Conservation (phyloP, 768 basidiomycete species). For the Trametopsis cervina region DNA sequence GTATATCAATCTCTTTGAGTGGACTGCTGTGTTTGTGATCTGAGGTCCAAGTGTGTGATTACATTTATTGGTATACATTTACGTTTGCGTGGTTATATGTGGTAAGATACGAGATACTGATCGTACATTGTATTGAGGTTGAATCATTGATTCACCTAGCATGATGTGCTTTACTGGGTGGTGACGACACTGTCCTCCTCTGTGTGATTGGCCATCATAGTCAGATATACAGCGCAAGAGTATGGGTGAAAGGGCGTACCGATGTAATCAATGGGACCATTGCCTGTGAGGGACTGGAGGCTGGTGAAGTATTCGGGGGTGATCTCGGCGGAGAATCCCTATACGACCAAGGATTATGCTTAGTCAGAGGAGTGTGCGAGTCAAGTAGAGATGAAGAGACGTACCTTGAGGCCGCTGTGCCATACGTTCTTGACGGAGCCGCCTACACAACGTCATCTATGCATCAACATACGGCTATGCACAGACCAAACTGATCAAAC, state of each 20-base stretch:
- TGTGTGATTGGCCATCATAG: conserved; percentile 13
- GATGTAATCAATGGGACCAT: conserved; percentile 37
- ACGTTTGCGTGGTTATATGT: too few relatives aligned
- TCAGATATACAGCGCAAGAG: not conserved
- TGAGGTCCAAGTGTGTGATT: too few relatives aligned
- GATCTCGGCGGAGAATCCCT: conserved; percentile 41
- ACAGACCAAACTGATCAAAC: not conserved
- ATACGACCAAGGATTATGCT: not conserved
- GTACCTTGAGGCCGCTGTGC: conserved; percentile 32
- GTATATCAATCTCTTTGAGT: not conserved
- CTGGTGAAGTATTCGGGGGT: conserved; percentile 24
- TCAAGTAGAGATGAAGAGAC: not conserved
- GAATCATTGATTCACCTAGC: too few relatives aligned
- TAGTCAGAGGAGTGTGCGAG: not conserved
- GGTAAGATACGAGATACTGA: too few relatives aligned
- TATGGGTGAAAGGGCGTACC: conserved; percentile 26
- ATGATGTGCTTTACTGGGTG: conserved; percentile 30
- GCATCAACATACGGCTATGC: not conserved
- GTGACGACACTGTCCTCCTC: conserved; percentile 38
- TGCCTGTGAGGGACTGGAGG: conserved; percentile 27
- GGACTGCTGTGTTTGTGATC: too few relatives aligned
- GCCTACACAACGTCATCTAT: conserved; percentile 21
- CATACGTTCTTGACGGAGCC: conserved; percentile 36
- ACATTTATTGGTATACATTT: too few relatives aligned
- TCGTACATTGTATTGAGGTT: not conserved